Evolutionary conservation across 2,329 filamentous ascomycete species (phyloP).

Genomic region (Rhinocladiella mackenziei): DNA sequence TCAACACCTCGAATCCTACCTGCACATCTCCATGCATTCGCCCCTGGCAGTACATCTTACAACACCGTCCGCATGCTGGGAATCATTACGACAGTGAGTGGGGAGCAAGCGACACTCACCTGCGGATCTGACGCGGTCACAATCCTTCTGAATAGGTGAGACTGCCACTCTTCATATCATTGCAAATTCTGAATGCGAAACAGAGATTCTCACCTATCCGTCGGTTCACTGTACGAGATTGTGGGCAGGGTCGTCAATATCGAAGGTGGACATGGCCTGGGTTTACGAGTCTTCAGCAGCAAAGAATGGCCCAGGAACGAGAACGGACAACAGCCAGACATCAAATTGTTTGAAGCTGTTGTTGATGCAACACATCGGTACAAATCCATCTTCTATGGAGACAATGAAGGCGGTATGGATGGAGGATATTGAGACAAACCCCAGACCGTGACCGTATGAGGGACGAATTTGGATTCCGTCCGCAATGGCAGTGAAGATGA

Average conservation of each 20-base stretch:
- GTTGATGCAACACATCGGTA: conserved; percentile 82
- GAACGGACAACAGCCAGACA: conserved; percentile 54
- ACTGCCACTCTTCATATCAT: not conserved
- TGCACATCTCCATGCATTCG: conserved; percentile 71
- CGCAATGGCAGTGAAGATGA: no score
- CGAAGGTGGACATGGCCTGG: conserved; percentile 41
- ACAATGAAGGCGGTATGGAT: conserved; percentile 18
- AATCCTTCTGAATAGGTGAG: conserved; percentile 61
- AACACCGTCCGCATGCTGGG: conserved; percentile 79
- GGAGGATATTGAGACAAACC: conserved; percentile 18
- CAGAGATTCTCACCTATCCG: conserved; percentile 41
- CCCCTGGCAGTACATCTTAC: conserved; percentile 49
- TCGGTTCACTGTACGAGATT: conserved; percentile 45
- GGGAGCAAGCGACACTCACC: conserved; percentile 75
- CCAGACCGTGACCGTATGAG: not conserved
- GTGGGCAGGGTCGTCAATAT: conserved; percentile 45
- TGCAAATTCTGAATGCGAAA: conserved; percentile 1
- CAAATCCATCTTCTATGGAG: conserved; percentile 73
- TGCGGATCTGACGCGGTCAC: conserved; percentile 68
- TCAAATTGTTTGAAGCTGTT: conserved; percentile 68
- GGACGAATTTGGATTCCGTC: no score
- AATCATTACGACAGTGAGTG: conserved; percentile 75
- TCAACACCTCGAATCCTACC: conserved; percentile 79
- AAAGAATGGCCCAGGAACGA: conserved; percentile 38
- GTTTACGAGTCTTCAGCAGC: conserved; percentile 40